A percentile compares a stretch with the other conserved stretches of the same genome.
Conservation (phyloP, 108 stramenopile species). For the Fistulifera solaris region DNA sequence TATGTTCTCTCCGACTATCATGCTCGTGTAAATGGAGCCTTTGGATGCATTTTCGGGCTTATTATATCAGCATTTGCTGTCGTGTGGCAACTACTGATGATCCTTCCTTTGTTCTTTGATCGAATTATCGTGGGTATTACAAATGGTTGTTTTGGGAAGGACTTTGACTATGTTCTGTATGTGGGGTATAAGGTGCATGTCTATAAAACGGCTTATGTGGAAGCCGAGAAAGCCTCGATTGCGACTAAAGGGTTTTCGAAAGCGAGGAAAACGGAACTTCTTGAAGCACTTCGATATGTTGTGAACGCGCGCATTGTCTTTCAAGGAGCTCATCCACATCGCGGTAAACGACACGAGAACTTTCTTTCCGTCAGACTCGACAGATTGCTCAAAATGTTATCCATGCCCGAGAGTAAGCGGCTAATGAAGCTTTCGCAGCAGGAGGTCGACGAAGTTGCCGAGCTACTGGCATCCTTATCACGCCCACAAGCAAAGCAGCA, state of each 20-base stretch:
- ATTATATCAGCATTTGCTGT: slow-evolving; percentile 26
- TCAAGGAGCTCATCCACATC: slow-evolving; percentile 14
- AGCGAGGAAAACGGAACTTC: slow-evolving; percentile 12
- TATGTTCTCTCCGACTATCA: slow-evolving; percentile 26
- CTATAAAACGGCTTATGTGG: slow-evolving; percentile 16
- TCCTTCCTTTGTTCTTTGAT: slow-evolving; percentile 31
- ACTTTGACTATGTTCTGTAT: slow-evolving; percentile 36
- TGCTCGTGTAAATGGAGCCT: slow-evolving; percentile 31
- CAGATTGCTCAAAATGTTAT: slow-evolving; percentile 3
- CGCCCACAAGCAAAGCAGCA: too few species aligned
- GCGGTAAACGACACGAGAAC: slow-evolving; percentile 25
- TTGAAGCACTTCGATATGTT: slow-evolving; percentile 19
- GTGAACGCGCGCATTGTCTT: slow-evolving; percentile 25
- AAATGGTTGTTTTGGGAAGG: slow-evolving; percentile 29
- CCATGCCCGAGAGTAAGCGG: not conserved
- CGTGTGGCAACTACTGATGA: slow-evolving; percentile 12
- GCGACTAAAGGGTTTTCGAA: slow-evolving; percentile 7
- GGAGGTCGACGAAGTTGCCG: not conserved
- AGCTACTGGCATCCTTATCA: too few species aligned
- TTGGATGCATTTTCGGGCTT: slow-evolving; percentile 46
- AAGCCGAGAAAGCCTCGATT: slow-evolving; percentile 14
- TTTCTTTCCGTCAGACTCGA: slow-evolving; percentile 20
- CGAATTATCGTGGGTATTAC: slow-evolving; percentile 20
- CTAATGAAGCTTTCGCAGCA: not conserved
- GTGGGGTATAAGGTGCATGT: slow-evolving; percentile 13